phyloP scores from a whole-genome alignment of 495 filamentous ascomycete species.

The Mytilinidion resinicola region DNA sequence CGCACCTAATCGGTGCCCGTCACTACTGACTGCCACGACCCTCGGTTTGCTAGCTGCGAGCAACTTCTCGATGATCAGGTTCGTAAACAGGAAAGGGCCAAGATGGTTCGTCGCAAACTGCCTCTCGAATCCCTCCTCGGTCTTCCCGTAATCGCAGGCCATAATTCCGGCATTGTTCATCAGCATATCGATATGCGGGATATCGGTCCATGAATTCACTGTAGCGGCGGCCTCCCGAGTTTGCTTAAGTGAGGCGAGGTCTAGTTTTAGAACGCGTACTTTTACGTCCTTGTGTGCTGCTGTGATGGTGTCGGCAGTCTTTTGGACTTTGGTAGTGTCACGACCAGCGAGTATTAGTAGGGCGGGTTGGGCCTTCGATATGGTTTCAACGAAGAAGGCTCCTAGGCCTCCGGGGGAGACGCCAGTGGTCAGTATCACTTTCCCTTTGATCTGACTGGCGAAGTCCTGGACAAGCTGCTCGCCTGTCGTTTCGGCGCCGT shows the following conservation, averaged over 20 bases:
- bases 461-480: not conserved
- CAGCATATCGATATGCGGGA: constrained; percentile 26
- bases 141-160: constrained; percentile 4
- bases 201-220: constrained; percentile 30
- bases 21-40: constrained; percentile 19
- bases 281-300: constrained; percentile 31
- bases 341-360: constrained; percentile 52
- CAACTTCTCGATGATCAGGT: constrained; percentile 21
- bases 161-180: constrained; percentile 23
- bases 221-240: constrained; percentile 43
- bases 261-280: constrained; percentile 36
- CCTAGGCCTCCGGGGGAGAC: constrained; percentile 52
- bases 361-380: constrained; percentile 47
- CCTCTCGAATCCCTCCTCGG: constrained; percentile 43
- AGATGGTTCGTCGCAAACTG: constrained; percentile 45
- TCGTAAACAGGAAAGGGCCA: constrained; percentile 27
- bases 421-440: constrained; percentile 32
- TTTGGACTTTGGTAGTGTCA: constrained; percentile 42
- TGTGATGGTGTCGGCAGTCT: constrained; percentile 8
- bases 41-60: constrained; percentile 9
- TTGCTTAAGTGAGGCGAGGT: constrained; percentile 43
- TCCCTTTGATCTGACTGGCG: constrained; percentile 10
- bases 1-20: constrained; percentile 17
- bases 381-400: constrained; percentile 45
- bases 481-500: too few species aligned